Conservation (phyloP, 192 early-diverging fungal genomes). For the Coemansia sp. region DNA sequence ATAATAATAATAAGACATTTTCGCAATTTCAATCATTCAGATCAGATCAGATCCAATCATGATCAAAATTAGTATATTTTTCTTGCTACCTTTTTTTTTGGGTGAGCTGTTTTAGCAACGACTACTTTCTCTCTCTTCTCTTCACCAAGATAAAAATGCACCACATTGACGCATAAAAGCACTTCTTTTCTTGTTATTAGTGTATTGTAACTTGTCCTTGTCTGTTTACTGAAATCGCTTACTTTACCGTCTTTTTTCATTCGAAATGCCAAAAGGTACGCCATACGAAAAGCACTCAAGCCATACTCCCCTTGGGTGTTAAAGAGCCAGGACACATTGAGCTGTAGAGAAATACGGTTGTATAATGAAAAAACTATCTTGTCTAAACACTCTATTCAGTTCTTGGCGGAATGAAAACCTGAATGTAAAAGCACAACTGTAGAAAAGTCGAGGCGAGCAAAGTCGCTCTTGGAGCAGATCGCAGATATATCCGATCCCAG, state of each 20-base stretch:
- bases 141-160: background rate
- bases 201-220: too few relatives aligned
- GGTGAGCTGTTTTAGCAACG: background rate
- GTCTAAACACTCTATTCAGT: background rate
- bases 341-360: too few relatives aligned
- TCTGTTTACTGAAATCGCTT: background rate
- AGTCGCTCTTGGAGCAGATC: slow-evolving; percentile 52
- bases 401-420: too few relatives aligned
- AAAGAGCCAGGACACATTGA: too few relatives aligned
- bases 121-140: background rate
- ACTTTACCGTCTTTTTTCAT: background rate
- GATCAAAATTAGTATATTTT: too few relatives aligned
- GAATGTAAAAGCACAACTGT: slow-evolving; percentile 6
- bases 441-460: slow-evolving; percentile 29
- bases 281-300: background rate
- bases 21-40: background rate
- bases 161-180: too few relatives aligned
- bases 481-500: slow-evolving; percentile 51
- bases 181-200: too few relatives aligned
- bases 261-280: slow-evolving; percentile 4
- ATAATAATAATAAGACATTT: background rate
- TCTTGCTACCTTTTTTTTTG: background rate
- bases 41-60: background rate
- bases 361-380: too few relatives aligned
- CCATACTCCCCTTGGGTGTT: background rate